These are phyloP conservation scores for Globisporangium abappressorium DNA, from an alignment of 352 stramenopile species.

Conservation along the genomic window DNA sequence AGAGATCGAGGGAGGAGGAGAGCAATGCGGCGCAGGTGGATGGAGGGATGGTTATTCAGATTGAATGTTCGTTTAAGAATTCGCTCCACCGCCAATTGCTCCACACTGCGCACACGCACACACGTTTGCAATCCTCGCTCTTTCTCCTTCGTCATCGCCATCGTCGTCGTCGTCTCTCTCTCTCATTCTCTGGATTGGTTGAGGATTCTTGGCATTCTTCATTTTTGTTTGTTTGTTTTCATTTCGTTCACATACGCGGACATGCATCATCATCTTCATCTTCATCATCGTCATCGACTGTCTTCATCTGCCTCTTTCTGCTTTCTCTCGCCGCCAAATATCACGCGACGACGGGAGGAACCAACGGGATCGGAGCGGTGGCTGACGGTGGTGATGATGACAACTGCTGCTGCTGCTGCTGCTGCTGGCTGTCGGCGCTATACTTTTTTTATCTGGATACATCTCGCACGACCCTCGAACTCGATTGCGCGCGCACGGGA, in stretches of 20 bases:
- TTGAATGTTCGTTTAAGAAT: not conserved
- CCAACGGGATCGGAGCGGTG: not conserved
- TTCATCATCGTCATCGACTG: not conserved
- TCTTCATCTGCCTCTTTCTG: not conserved
- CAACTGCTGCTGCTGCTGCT: not conserved
- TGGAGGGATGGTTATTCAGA: not conserved
- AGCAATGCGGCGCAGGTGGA: not conserved
- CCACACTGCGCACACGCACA: not conserved
- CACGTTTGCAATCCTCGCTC: not conserved
- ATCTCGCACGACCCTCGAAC: not conserved
- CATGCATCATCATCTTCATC: not conserved
- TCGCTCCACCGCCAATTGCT: not conserved
- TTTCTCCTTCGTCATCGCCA: not conserved
- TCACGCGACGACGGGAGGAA: slow-evolving; percentile 1
- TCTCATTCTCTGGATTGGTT: not conserved
- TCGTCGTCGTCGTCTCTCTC: not conserved
- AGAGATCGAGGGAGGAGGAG: not conserved
- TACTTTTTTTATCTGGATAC: slow-evolving; percentile 6
- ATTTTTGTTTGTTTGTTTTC: slow-evolving; percentile 6
- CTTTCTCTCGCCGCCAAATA: slow-evolving; percentile 12
- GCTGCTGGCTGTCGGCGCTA: slow-evolving; percentile 5
- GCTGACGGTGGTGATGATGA: not conserved
- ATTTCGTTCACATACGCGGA: slow-evolving; percentile 15
- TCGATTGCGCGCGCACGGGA: not conserved
- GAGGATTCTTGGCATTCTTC: not conserved